Conservation (phyloP, 768 basidiomycete species). For the Hirschioporus abietinus region DNA sequence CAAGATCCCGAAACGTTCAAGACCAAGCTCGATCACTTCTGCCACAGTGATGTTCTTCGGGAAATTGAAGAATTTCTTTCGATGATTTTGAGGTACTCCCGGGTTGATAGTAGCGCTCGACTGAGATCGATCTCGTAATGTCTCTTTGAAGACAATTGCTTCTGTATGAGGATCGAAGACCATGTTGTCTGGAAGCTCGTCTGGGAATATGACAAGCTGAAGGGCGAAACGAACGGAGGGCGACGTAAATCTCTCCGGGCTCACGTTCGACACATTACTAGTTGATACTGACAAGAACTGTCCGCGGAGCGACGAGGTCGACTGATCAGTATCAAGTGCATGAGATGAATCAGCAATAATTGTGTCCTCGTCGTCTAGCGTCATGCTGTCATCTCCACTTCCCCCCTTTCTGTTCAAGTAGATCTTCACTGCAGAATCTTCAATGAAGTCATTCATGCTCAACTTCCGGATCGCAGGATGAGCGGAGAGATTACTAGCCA, state of each 20-base stretch:
- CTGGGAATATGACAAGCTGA: slow-evolving; percentile 81
- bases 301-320: slow-evolving; percentile 15
- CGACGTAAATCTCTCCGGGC: slow-evolving; percentile 71
- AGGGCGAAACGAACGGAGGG: slow-evolving; percentile 82
- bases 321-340: slow-evolving; percentile 22
- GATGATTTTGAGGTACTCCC: slow-evolving; percentile 51
- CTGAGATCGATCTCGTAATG: slow-evolving; percentile 51
- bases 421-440: slow-evolving; percentile 95
- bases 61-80: slow-evolving; percentile 84
- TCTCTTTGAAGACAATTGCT: slow-evolving; percentile 85
- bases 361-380: slow-evolving; percentile 38
- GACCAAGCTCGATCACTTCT: slow-evolving; percentile 87
- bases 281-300: slow-evolving; percentile 41
- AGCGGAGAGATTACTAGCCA: slow-evolving; percentile 87
- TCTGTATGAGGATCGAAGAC: slow-evolving; percentile 89
- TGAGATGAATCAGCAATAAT: slow-evolving; percentile 32
- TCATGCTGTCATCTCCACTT: slow-evolving; percentile 37
- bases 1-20: slow-evolving; percentile 91
- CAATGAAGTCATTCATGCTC: slow-evolving; percentile 96
- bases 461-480: slow-evolving; percentile 94
- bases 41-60: slow-evolving; percentile 94
- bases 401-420: slow-evolving; percentile 67
- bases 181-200: slow-evolving; percentile 93
- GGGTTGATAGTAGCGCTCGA: slow-evolving; percentile 39
- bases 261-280: slow-evolving; percentile 37